Base-by-base conservation (phyloP, 352 stramenopile species). In the Pythium chondricola region DNA sequence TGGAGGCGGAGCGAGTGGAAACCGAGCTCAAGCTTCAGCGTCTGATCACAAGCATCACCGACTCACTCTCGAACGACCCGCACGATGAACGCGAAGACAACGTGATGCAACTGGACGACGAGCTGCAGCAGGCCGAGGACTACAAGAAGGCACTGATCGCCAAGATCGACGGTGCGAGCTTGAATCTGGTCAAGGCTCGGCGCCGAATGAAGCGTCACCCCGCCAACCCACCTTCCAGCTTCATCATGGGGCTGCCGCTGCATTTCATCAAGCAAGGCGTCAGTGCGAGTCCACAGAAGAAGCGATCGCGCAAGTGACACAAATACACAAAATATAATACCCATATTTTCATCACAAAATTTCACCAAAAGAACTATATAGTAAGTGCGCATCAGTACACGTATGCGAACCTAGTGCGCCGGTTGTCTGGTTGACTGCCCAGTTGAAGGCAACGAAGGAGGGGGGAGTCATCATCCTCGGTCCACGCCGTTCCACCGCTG, bases 71-170 rank as follows among this genome's bases (percentile, higher is more conserved):
- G n/a, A 56, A 63, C 26, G 58, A 67, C 18, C 47, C 36, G 7
- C 24, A 24, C 16, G 47, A 58, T n/a, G 58, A 67, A 32, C 52
- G 53, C 7, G 58, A 67, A 39, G 43, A 63, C 13, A 63, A 59
- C 20, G 40, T 62, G 30, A 52, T 58, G 43, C 58, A 69, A 43
- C 39, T 69, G 2, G 55, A 69, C 46, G 52, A 70, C 30, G 61
- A 65, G 22, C 47, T 70, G 13, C 48, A 64, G 31, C 59, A 68
- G 52, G 49, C 52, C 30, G 55, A 63, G 27, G 49, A 60, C 25
- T 42, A 68, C 43, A 60, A 64, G 25, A 51, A 48, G 32, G 48
- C 49, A 10, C 42, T 68, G 4, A n/a, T 45, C 5, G 25, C 6
- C 4, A 64, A 65, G 35, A 27, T 69, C 25, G 31, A 50, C 8